Base-by-base conservation (phyloP, 441 rosid species). In the Macaranga tanarius region DNA sequence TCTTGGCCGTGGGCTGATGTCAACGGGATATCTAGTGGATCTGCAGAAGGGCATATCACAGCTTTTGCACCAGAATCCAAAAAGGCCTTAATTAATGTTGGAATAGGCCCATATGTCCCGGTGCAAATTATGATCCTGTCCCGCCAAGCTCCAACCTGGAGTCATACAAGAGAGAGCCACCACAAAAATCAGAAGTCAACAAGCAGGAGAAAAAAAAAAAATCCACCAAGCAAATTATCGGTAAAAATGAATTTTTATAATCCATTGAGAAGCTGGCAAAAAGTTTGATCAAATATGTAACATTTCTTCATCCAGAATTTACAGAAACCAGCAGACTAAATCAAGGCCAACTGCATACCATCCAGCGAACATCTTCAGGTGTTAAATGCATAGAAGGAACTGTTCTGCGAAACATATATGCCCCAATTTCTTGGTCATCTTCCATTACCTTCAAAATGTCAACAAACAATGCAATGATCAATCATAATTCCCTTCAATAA, bases 71-170 rank as follows among this genome's bases (percentile, higher is more conserved):
- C 98, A 23, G 91, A 89, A 81, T 95, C 98, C 56, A 92, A 76
- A 64, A 92, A 86, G 17, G 96, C 98, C 85, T 95, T 95, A 10
- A 89, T 82, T 55, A 92, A 72, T 73, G 89, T 75, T 76, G 84
- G 83, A 48, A 85, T 80, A 26, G 91, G 96, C 72, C 99, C 97
- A 60, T 79, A 95, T 25, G 87, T 85, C 73, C 98, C 99, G 2
- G 96, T 81, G 83, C 89, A 95, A 40, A 95, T 77, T 74, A 95
- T 90, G 73, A 95, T 87, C 86, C 96, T 86, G 67, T 92, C 99
- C 80, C 99, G 87, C 98, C 99, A 95, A 72, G 95, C 97, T 80
- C 99, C 99, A 50, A 87, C 91, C 99, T 94, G 76, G 34, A 38
- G 45, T 72, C 54, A 75, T 51, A 63, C 62, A 59, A 47, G 47